Evolutionary conservation across 2,329 filamentous ascomycete genomes (phyloP).

Genomic region (Colletotrichum sp.): DNA sequence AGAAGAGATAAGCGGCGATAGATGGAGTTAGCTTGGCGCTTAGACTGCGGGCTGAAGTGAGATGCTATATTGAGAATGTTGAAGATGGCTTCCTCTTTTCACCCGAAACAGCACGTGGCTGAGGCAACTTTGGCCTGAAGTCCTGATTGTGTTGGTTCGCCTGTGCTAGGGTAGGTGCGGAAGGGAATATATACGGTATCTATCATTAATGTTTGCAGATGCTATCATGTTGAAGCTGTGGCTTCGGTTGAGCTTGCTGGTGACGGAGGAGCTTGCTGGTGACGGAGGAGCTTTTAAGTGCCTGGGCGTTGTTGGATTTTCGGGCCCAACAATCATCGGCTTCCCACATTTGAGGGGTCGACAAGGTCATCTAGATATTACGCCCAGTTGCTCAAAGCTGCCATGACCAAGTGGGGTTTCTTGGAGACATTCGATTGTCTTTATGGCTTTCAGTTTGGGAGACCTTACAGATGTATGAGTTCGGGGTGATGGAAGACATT

Average conservation of each 20-base stretch:
- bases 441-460: accelerated
- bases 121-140: no score
- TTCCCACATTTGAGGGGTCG: neutral
- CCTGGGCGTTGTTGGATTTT: neutral
- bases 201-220: neutral
- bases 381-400: accelerated
- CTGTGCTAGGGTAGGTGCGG: accelerated
- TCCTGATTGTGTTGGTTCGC: accelerated
- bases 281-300: neutral
- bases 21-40: accelerated
- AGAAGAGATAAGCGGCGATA: accelerated
- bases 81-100: accelerated
- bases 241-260: accelerated
- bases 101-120: no score
- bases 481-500: neutral
- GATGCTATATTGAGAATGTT: accelerated
- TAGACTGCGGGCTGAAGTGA: no score
- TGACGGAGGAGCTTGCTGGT: accelerated
- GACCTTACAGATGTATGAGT: accelerated
- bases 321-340: neutral
- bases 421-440: accelerated
- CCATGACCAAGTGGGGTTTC: accelerated
- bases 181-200: neutral
- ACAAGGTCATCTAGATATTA: neutral
- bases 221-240: neutral